Percentiles rank a stretch among this genome's conserved stretches.
These are phyloP conservation scores for Logfia minima DNA, from an alignment of 129 eudicot genomes.

Conservation along the genomic window DNA sequence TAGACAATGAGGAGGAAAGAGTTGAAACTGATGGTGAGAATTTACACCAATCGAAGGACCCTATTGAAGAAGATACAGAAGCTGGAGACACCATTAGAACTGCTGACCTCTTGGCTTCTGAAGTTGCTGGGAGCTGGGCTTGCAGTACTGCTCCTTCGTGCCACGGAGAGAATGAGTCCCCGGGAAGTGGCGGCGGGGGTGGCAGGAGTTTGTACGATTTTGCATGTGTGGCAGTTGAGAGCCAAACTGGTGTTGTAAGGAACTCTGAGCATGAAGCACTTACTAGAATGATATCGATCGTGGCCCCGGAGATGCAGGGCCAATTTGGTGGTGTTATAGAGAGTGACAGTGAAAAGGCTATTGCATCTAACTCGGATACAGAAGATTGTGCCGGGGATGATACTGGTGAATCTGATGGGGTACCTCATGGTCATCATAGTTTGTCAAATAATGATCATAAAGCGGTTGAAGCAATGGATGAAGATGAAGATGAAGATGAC, in stretches of 20 bases:
- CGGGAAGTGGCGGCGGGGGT: slow-evolving; percentile 37
- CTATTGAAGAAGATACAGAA: slow-evolving; percentile 61
- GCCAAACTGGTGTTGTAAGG: slow-evolving; percentile 55
- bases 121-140: slow-evolving; percentile 93
- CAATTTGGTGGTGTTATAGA: slow-evolving; percentile 49
- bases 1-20: slow-evolving; percentile 42
- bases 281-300: slow-evolving; percentile 72
- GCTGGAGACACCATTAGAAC: slow-evolving; percentile 63
- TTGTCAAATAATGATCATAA: slow-evolving; percentile 28
- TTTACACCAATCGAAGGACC: slow-evolving; percentile 34
- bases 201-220: slow-evolving; percentile 48
- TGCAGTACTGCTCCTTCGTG: slow-evolving; percentile 72
- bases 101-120: slow-evolving; percentile 83
- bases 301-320: slow-evolving; percentile 74
- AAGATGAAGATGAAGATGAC: slow-evolving; percentile 54
- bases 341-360: slow-evolving; percentile 41
- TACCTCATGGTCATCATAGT: slow-evolving; percentile 36
- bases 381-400: slow-evolving; percentile 58
- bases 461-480: slow-evolving; percentile 41
- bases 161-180: slow-evolving; percentile 83
- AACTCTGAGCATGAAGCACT: slow-evolving; percentile 49
- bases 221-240: slow-evolving; percentile 62
- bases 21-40: slow-evolving; percentile 40
- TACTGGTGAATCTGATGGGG: slow-evolving; percentile 60
- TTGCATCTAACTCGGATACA: slow-evolving; percentile 60